These are phyloP conservation scores for Globisporangium heterothallicum DNA, from an alignment of 352 stramenopile genomes.

Conservation along the genomic window DNA sequence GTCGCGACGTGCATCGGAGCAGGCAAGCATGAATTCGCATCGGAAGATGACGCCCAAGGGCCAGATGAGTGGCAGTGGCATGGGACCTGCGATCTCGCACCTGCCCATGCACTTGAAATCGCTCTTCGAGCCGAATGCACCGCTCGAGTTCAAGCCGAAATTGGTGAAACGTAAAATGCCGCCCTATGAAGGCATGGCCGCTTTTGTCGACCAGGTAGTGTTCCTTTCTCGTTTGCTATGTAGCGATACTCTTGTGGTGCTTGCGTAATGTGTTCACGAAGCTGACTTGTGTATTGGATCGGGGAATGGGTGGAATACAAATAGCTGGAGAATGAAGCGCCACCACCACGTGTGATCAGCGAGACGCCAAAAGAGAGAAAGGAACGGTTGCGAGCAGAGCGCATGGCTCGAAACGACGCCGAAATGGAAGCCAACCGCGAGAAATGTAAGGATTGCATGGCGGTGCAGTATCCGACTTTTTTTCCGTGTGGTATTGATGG, in stretches of 20 bases:
- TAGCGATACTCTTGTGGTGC: background rate
- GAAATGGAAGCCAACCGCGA: conserved; percentile 56
- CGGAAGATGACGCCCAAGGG: conserved; percentile 87
- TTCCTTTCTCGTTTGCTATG: background rate
- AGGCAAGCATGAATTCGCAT: conserved; percentile 51
- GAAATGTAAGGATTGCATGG: conserved; percentile 38
- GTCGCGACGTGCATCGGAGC: background rate
- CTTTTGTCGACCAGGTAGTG: conserved; percentile 29
- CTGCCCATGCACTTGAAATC: conserved; percentile 74
- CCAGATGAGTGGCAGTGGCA: conserved; percentile 85
- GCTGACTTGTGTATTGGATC: background rate
- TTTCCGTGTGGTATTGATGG: background rate
- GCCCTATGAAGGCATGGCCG: conserved; percentile 56
- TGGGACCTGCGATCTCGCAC: conserved; percentile 79
- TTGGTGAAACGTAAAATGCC: conserved; percentile 86
- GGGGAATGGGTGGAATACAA: background rate
- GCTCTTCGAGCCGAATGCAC: conserved; percentile 76
- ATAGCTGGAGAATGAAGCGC: conserved; percentile 59
- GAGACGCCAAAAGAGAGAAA: conserved; percentile 78
- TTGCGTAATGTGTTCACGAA: background rate
- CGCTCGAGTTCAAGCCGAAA: conserved; percentile 63
- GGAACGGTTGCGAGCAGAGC: conserved; percentile 55
- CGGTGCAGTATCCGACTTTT: background rate
- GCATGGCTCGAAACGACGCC: conserved; percentile 48
- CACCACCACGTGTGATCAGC: conserved; percentile 46